Conservation (phyloP, 352 stramenopile genomes). For the Phytophthora boehmeriae region DNA sequence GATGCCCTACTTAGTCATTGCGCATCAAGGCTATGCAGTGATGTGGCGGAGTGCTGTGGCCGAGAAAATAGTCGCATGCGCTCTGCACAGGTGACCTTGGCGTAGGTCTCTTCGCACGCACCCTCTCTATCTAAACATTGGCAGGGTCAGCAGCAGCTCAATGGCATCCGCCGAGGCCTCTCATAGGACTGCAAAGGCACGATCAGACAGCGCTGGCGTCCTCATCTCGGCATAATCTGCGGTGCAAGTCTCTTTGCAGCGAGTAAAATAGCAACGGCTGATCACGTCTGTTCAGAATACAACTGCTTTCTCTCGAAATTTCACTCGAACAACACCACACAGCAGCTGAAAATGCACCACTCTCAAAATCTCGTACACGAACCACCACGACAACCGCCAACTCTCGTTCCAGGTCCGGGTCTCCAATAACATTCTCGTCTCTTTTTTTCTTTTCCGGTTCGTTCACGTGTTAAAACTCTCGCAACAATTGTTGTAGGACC, state of each 20-base stretch:
- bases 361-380: slow-evolving; percentile 18
- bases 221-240: background rate
- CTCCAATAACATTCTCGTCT: slow-evolving; percentile 28
- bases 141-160: background rate
- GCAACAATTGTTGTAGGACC: slow-evolving; percentile 27
- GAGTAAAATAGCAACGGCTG: slow-evolving; percentile 19
- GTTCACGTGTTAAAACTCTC: slow-evolving; percentile 41
- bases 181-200: slow-evolving; percentile 1
- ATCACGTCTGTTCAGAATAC: slow-evolving; percentile 32
- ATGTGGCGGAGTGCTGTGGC: background rate
- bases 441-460: slow-evolving; percentile 35
- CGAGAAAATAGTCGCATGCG: slow-evolving; percentile 4
- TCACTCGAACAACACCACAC: slow-evolving; percentile 29
- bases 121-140: background rate
- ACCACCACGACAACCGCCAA: slow-evolving; percentile 32
- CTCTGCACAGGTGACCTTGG: background rate
- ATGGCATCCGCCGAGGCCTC: background rate
- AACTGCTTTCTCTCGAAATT: slow-evolving; percentile 5
- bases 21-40: too few species aligned
- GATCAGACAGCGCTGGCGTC: background rate
- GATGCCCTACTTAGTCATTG: too few species aligned
- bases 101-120: background rate
- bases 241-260: background rate
- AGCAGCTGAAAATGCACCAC: slow-evolving; percentile 20
- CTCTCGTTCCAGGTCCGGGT: slow-evolving; percentile 28